Base-by-base conservation (phyloP, 116 monocot genomes). In the Iris pallida region DNA sequence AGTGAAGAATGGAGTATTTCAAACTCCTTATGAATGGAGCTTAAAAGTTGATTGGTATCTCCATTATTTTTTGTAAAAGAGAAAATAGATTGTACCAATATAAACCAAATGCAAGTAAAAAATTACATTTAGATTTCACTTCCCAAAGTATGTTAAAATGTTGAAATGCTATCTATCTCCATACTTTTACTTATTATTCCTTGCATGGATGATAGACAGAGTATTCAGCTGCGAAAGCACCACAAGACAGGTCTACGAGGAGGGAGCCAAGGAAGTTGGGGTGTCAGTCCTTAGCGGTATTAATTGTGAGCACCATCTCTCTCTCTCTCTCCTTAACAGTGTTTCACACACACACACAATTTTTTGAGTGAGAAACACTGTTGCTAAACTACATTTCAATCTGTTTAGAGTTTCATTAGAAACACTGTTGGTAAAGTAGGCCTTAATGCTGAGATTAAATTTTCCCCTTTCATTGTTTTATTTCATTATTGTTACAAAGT, bases 251-350 rank as follows among this genome's bases (percentile, higher is more conserved):
- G 99, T 99, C 13, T 99, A 99, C n/a, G 86, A 93, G 78, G 90
- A 86, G 57, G 90, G 83, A n/a, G 88, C 99, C 54, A 99, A 80
- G 78, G 88, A 93, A 75, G 84, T 99, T 75, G 99, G 84, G 20
- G 78, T 99, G 53, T 99, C 93, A 60, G 99, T 88, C 42, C 86
- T 91, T 68, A 86, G 81, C 30, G 99, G 99, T 17, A 93, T 99
- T 42, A 99, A 99, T 55, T 84, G 99, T 99, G 66, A 73, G 89
- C 79, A 16, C 6, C 20, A 46, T 20, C 10, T 47, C 57, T 43
- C 18, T 64, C 40, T 9, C 20, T 41, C 46, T 59, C 6, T 30
- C 17, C 6, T 41, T 17, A 16, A 16, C 64, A 8, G 30, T 30
- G 30, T 30, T 30, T 30, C 30, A 30, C 30, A 30, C 51, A 52